Base-by-base conservation (phyloP, 1,139 yeast genomes). In the Nakaseomyces glabratus region DNA sequence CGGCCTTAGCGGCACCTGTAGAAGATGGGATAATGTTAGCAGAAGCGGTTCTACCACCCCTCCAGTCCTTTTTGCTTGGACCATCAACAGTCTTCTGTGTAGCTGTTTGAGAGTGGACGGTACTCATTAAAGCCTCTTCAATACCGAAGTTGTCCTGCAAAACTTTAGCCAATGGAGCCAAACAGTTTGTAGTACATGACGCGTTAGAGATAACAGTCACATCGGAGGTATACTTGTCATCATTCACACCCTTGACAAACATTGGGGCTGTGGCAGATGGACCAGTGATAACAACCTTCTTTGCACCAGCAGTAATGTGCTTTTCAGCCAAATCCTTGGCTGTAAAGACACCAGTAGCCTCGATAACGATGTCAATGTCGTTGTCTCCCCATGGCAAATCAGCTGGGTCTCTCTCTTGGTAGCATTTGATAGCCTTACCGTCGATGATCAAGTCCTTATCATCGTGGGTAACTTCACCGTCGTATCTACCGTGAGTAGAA, bases 41-140 rank as follows among this genome's bases (percentile, higher is more conserved):
- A 47, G 86, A 78, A 60, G 93, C 93, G 57, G 90, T 80, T 74
- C 93, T 76, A 65, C 93, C 93, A 68, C 90, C 90, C 79, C 93
- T 79, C 93, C 93, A 81, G 71, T 81, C 93, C 73, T 81, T 81
- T 74, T 79, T 86, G 65, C 93, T 81, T 62, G 93, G 88, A 73
- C 93, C 93, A 64, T 81, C 93, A 50, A 81, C 93, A 45, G 90
- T 79, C 75, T 81, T 81, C 67, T 81, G 93, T 49, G 90, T 79
- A 49, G 93, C 93, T 54, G 93, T 81, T 65, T 80, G 74, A 60
- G 90, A 79, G 73, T 81, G 93, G 51, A 81, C 85, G 45, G 93
- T 81, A 69, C 90, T 81, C 93, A 81, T 81, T 63, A 81, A 72
- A 68, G 88, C 93, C 61, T 79, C 82, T 61, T 79, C 82, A 57